Evolutionary conservation across 352 stramenopile genomes (phyloP).

Genomic region (Phytopythium vexans): DNA sequence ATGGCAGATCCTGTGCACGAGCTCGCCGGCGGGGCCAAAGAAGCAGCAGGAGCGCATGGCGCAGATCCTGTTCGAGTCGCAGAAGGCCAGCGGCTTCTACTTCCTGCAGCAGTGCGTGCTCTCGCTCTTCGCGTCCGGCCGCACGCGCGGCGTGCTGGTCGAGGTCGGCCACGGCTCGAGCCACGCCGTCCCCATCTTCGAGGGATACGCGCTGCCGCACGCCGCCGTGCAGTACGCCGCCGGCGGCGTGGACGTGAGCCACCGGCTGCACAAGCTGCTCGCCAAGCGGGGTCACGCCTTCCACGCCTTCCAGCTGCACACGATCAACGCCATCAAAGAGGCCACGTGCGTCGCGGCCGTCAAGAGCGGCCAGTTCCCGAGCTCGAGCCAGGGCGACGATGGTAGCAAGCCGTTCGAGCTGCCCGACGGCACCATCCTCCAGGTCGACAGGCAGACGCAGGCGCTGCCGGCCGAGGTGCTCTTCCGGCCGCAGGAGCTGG

Average conservation of each 20-base stretch:
- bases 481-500: conserved; percentile 84
- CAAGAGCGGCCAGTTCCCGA: conserved; percentile 2
- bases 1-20: conserved; percentile 62
- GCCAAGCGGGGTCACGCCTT: conserved; percentile 66
- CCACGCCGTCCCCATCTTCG: conserved; percentile 85
- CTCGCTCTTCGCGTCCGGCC: conserved; percentile 82
- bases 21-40: conserved; percentile 46
- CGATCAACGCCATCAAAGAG: conserved; percentile 88
- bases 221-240: conserved; percentile 64
- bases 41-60: conserved; percentile 77
- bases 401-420: conserved; percentile 72
- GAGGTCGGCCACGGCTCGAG: conserved; percentile 85
- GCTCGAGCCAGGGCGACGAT: conserved; percentile 7
- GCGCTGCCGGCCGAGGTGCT: conserved; percentile 69
- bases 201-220: conserved; percentile 78
- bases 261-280: conserved; percentile 67
- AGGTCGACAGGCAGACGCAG: conserved; percentile 78
- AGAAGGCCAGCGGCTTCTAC: conserved; percentile 81
- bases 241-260: conserved; percentile 74
- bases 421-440: conserved; percentile 82
- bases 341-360: conserved; percentile 35
- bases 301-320: conserved; percentile 63
- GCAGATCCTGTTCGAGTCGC: conserved; percentile 85
- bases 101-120: conserved; percentile 84
- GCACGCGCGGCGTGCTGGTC: conserved; percentile 82